phyloP scores from a whole-genome alignment of 1,284 basidiomycete species.

The Phellopilus nigrolimitatus region DNA sequence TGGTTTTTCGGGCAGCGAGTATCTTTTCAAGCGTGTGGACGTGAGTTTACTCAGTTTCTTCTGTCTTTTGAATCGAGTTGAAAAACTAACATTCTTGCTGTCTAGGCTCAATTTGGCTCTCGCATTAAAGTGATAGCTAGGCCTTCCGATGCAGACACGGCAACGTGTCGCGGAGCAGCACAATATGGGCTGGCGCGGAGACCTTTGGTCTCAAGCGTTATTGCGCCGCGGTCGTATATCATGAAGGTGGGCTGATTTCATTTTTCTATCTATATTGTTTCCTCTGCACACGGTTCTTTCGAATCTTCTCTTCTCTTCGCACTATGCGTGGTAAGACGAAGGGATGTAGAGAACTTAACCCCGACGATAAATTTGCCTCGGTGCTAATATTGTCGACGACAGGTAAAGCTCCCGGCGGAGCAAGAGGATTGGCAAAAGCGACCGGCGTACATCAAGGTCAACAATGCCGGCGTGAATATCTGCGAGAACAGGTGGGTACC shows the following conservation, averaged over 20 bases:
- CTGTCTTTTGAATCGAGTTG: constrained; percentile 1
- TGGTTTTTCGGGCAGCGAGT: constrained; percentile 79
- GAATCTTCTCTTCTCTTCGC: not conserved
- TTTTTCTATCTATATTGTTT: constrained; percentile 2
- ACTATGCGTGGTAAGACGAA: no score
- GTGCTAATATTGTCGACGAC: not conserved
- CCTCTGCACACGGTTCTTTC: constrained; percentile 14
- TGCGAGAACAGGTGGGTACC: constrained; percentile 70
- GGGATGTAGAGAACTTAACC: not conserved
- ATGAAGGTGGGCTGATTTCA: constrained; percentile 58
- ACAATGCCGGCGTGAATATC: constrained; percentile 67
- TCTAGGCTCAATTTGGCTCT: constrained; percentile 56
- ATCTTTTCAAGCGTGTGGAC: constrained; percentile 70
- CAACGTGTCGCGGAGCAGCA: constrained; percentile 76
- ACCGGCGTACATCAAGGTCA: constrained; percentile 74
- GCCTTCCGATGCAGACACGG: constrained; percentile 78
- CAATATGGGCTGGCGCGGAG: constrained; percentile 75
- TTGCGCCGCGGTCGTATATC: constrained; percentile 74
- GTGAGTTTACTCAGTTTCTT: constrained; percentile 31
- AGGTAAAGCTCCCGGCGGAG: constrained; percentile 82
- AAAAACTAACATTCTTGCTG: constrained; percentile 3
- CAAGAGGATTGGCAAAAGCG: constrained; percentile 72
- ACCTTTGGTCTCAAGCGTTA: constrained; percentile 69
- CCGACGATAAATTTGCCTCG: not conserved
- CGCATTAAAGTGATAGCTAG: constrained; percentile 69